Conservation (phyloP, 441 rosid species). For the Adansonia grandidieri region DNA sequence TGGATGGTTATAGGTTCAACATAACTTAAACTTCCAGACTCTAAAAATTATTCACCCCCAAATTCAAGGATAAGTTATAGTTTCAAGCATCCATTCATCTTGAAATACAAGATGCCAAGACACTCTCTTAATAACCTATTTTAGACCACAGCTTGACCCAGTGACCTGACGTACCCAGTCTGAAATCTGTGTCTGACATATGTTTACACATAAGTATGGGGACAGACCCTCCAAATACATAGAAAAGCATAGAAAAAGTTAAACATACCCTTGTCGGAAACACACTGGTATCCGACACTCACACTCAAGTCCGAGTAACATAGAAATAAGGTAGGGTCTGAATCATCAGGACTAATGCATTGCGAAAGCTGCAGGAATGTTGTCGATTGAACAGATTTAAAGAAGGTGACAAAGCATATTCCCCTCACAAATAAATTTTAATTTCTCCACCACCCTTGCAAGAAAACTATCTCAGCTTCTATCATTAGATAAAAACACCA, state of each 20-base stretch:
- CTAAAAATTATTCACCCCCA: background rate
- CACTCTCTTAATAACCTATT: conserved; percentile 10
- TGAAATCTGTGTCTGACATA: too few relatives aligned
- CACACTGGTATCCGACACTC: too few relatives aligned
- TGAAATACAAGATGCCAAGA: background rate
- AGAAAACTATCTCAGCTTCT: background rate
- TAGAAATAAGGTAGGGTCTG: background rate
- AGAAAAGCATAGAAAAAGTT: too few relatives aligned
- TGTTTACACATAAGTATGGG: too few relatives aligned
- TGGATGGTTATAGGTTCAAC: background rate
- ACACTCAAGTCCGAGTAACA: too few relatives aligned
- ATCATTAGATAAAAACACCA: background rate
- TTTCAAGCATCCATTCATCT: background rate
- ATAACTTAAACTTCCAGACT: background rate
- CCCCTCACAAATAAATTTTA: conserved; percentile 1
- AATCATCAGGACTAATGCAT: background rate
- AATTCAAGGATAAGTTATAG: conserved; percentile 5
- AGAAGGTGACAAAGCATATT: background rate
- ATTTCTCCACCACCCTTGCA: conserved; percentile 1
- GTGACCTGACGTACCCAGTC: background rate
- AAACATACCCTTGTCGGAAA: too few relatives aligned
- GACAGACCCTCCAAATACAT: too few relatives aligned
- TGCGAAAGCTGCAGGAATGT: background rate
- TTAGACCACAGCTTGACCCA: conserved; percentile 3
- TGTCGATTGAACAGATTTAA: conserved; percentile 6